Conservation (phyloP, 495 filamentous ascomycete species). For the Neurospora sp. region DNA sequence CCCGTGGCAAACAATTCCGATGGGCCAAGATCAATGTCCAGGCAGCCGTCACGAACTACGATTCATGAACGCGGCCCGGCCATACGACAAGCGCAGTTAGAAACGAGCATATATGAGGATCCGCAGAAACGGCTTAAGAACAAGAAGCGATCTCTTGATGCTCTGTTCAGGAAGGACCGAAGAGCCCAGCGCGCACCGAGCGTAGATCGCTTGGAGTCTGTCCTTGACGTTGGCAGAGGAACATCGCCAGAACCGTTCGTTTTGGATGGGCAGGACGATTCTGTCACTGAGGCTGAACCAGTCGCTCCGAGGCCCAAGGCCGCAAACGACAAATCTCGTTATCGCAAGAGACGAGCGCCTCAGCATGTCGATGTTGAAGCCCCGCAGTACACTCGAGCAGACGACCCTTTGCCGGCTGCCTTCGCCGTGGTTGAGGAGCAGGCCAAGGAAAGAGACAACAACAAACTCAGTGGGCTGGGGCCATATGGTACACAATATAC, state of each 20-base stretch:
- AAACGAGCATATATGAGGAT: conserved; percentile 26
- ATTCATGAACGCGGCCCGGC: background rate
- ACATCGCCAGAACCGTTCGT: background rate
- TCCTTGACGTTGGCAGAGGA: conserved; percentile 12
- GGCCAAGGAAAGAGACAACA: conserved; percentile 14
- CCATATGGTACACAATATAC: conserved; percentile 59
- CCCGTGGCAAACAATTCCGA: background rate
- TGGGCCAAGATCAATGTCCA: background rate
- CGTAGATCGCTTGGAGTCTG: conserved; percentile 14
- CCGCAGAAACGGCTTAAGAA: conserved; percentile 22
- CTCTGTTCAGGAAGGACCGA: conserved; percentile 34
- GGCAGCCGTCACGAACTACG: background rate
- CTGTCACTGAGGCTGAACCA: conserved; percentile 15
- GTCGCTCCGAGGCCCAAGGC: conserved; percentile 16
- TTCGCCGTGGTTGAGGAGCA: conserved; percentile 1
- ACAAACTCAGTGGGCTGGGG: conserved; percentile 45
- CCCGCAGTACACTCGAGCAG: conserved; percentile 38
- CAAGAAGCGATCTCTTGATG: conserved; percentile 38
- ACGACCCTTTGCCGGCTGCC: conserved; percentile 33
- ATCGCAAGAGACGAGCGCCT: conserved; percentile 42
- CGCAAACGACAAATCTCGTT: conserved; percentile 19
- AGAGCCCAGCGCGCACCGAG: conserved; percentile 13
- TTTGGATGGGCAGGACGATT: background rate
- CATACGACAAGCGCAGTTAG: conserved; percentile 38
- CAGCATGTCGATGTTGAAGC: conserved; percentile 40